Conservation (phyloP, 192 early-diverging fungal species). For the Coemansia umbellata region DNA sequence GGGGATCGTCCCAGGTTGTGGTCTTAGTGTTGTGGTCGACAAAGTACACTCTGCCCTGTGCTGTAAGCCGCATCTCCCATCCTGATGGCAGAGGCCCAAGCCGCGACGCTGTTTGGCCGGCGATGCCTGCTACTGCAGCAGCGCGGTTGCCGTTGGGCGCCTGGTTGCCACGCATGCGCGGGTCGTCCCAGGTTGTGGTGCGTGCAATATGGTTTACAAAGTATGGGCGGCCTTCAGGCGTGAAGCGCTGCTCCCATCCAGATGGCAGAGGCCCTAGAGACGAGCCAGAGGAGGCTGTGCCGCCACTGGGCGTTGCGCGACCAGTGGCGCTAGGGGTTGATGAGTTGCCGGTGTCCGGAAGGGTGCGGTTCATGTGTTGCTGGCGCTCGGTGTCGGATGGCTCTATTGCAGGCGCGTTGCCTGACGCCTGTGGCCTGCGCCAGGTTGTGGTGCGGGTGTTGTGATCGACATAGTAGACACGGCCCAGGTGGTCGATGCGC, state of each 20-base stretch:
- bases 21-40: conserved; percentile 98
- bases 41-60: conserved; percentile 93
- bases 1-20: conserved; percentile 96
- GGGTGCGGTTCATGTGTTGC: conserved; percentile 75
- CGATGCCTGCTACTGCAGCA: conserved; percentile 38
- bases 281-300: conserved; percentile 12
- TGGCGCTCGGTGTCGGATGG: conserved; percentile 72
- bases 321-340: not conserved
- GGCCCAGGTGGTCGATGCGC: conserved; percentile 86
- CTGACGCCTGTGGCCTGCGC: conserved; percentile 53
- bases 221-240: conserved; percentile 77
- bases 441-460: conserved; percentile 95
- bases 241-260: conserved; percentile 78
- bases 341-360: conserved; percentile 60
- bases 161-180: conserved; percentile 53
- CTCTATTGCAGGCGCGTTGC: conserved; percentile 17
- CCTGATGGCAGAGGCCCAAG: conserved; percentile 92
- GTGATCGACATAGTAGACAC: conserved; percentile 98
- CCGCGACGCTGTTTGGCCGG: conserved; percentile 46
- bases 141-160: conserved; percentile 38
- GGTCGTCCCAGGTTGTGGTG: conserved; percentile 90
- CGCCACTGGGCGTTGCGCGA: not conserved
- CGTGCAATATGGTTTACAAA: conserved; percentile 90
- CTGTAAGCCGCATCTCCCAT: conserved; percentile 98
- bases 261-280: conserved; percentile 74